Evolutionary conservation across 768 basidiomycete species (phyloP).

Genomic region (Russula earlei): DNA sequence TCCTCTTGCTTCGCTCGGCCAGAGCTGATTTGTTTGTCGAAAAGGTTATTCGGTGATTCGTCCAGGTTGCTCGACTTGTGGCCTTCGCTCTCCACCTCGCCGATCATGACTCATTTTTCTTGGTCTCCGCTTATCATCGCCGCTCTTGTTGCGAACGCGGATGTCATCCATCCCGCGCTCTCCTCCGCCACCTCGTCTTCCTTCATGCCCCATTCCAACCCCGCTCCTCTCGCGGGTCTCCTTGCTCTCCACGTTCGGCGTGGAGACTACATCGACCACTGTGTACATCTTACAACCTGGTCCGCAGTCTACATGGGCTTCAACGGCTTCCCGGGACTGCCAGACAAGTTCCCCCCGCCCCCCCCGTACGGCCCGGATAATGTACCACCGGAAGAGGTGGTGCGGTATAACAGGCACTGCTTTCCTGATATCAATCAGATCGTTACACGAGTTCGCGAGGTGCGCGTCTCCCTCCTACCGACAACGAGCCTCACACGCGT

Average conservation of each 20-base stretch:
- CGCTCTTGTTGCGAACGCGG: slow-evolving; percentile 28
- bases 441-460: slow-evolving; percentile 29
- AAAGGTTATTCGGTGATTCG: slow-evolving; percentile 29
- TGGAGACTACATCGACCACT: slow-evolving; percentile 40
- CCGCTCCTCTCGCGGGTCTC: slow-evolving; percentile 29
- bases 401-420: slow-evolving; percentile 32
- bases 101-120: slow-evolving; percentile 28
- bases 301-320: slow-evolving; percentile 34
- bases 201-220: slow-evolving; percentile 2
- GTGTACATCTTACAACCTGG: slow-evolving; percentile 29
- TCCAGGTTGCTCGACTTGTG: slow-evolving; percentile 29
- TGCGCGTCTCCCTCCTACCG: slow-evolving; percentile 23
- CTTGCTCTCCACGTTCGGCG: slow-evolving; percentile 42
- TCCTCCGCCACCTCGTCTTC: neutral
- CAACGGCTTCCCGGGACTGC: slow-evolving; percentile 34
- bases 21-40: neutral
- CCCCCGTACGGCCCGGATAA: too few relatives aligned
- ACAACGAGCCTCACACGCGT: slow-evolving; percentile 27
- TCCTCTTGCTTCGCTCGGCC: neutral
- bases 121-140: slow-evolving; percentile 32
- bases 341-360: slow-evolving; percentile 28
- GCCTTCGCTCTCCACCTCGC: slow-evolving; percentile 27
- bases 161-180: slow-evolving; percentile 15
- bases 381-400: slow-evolving; percentile 15
- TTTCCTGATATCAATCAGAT: slow-evolving; percentile 35